phyloP scores from a whole-genome alignment of 257 asterid species.

The Petunia axillaris region DNA sequence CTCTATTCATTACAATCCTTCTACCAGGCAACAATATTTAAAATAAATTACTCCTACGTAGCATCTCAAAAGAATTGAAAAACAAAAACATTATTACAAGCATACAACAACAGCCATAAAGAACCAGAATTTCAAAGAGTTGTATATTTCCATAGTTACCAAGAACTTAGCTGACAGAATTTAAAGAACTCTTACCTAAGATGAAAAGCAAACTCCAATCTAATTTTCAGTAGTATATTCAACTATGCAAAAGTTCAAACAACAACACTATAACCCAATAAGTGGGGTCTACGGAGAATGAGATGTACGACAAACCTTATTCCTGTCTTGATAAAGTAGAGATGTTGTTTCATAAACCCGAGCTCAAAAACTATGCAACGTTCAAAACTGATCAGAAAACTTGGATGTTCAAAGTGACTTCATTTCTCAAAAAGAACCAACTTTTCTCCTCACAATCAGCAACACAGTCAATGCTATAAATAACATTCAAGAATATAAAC shows the following conservation, averaged over 20 bases:
- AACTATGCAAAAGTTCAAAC: conserved; percentile 10
- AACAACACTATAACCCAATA: background rate
- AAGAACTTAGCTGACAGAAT: background rate
- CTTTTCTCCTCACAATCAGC: background rate
- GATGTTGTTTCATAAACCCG: background rate
- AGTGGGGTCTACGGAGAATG: background rate
- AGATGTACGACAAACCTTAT: background rate
- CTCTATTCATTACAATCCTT: background rate
- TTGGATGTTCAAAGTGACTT: background rate
- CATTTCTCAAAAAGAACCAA: background rate
- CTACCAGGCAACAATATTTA: background rate
- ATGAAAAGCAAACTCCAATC: conserved; percentile 10
- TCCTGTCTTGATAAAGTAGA: background rate
- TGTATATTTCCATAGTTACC: background rate
- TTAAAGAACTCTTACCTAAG: conserved; percentile 20
- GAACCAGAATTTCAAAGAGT: background rate
- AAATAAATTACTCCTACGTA: no score
- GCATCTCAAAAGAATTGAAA: background rate
- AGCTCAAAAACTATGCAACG: no score
- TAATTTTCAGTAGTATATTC: background rate
- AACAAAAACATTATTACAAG: background rate
- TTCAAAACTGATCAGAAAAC: no score
- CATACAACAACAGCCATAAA: background rate
- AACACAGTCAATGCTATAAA: background rate
- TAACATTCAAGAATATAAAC: background rate